Base-by-base conservation (phyloP, 2,329 filamentous ascomycete species). In the Trichoderma sp. region DNA sequence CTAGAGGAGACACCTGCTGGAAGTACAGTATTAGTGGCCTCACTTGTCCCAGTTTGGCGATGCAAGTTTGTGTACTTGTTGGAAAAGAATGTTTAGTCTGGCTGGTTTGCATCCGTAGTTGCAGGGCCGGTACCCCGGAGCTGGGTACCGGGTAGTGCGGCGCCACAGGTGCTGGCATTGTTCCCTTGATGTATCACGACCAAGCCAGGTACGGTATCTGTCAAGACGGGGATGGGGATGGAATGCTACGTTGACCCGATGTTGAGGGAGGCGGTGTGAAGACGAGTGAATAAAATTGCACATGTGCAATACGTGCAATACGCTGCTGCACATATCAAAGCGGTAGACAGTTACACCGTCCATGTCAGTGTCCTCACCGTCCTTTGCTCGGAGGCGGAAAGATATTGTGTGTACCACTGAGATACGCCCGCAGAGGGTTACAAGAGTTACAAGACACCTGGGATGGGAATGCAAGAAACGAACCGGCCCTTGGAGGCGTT, bases 1-100 rank as follows among this genome's bases (percentile, higher is more conserved):
- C 6, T n/a, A 50, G n/a, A 12, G 18, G 29, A 63, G 9, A 71
- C 68, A 29, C 29, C 56, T 62, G 35, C 27, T 50, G 38, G 35
- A 71, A 24, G 68, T 71, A 72, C n/a, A 64, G 56, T 8, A 18
- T 64, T 72, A 72, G 69, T 35, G 69, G 69, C 41, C 24, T 72
- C 59, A 27, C 69, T 53, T 65, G 35, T 31, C 69, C 69, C 38
- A 53, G 60, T 72, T 65, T 72, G 59, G 69, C 59, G 56, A 63
- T 72, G 50, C 38, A 50, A n/a, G 41, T 45, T 45, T 45, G 41
- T 45, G 41, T 45, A 31, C 9, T 16, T 27, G 27, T 24, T 6
- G 31, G 24, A 63, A 63, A 11, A 33, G 16, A 14, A 53, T 14
- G 18, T 41, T 29, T 68, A 56, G 65, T 53, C 66, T 38, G 45